phyloP scores from a whole-genome alignment of 2,329 filamentous ascomycete genomes.

The Neonectria sp. region DNA sequence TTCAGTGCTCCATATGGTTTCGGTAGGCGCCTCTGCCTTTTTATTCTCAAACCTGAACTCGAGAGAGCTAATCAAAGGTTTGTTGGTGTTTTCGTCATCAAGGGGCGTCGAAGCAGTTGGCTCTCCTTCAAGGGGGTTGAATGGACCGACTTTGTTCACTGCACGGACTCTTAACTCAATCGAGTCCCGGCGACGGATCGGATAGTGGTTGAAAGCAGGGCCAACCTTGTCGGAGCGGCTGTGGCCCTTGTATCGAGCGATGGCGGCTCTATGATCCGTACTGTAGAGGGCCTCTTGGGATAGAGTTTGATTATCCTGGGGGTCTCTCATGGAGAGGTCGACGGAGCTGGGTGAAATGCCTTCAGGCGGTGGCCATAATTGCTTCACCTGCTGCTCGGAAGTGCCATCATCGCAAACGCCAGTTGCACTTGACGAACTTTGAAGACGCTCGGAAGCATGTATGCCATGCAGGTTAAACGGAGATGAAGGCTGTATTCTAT shows the following conservation, averaged over 20 bases:
- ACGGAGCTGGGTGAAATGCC: constrained; percentile 12
- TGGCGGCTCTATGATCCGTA: constrained; percentile 26
- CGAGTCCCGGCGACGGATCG: constrained; percentile 22
- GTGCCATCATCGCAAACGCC: not conserved
- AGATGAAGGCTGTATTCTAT: constrained; percentile 1
- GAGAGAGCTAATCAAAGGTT: not conserved
- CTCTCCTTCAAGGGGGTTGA: not conserved
- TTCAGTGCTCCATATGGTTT: not conserved
- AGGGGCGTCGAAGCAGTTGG: not conserved
- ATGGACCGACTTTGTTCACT: constrained; percentile 38
- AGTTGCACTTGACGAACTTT: not conserved
- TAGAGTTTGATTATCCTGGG: constrained; percentile 37
- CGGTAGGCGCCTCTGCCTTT: not conserved
- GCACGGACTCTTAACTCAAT: not conserved
- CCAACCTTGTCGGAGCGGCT: constrained; percentile 45
- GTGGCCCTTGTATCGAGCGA: constrained; percentile 40
- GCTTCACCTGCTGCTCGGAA: constrained; percentile 1
- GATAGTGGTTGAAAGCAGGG: constrained; percentile 41
- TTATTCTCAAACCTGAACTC: not conserved
- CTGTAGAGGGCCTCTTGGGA: constrained; percentile 31
- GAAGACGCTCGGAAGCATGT: not conserved
- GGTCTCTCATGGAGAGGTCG: constrained; percentile 27
- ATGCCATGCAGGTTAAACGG: not conserved
- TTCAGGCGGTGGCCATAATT: not conserved
- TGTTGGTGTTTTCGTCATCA: not conserved